A percentile compares a stretch with the other conserved stretches of the same genome.
Evolutionary conservation across 2,329 filamentous ascomycete genomes (phyloP).

Genomic region (Aspergillus sp.): DNA sequence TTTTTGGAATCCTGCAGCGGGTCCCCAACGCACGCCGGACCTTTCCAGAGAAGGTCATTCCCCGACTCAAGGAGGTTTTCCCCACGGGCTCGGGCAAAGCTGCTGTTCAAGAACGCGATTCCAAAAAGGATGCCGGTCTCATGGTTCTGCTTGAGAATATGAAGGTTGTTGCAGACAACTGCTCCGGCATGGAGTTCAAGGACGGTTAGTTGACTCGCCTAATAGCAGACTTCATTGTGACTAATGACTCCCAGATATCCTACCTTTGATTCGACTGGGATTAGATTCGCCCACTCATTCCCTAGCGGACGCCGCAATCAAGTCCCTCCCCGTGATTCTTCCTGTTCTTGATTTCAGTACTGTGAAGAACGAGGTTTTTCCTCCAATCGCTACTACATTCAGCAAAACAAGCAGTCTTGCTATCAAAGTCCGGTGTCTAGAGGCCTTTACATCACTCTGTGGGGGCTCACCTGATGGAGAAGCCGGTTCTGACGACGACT

Average conservation of each 20-base stretch:
- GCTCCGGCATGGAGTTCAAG: conserved; percentile 87
- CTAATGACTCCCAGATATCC: conserved; percentile 57
- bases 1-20: conserved; percentile 82
- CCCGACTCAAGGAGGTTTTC: conserved; percentile 78
- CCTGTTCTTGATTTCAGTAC: conserved; percentile 92
- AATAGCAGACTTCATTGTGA: conserved; percentile 15
- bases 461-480: conserved; percentile 60
- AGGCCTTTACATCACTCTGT: conserved; percentile 85
- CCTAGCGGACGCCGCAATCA: conserved; percentile 78
- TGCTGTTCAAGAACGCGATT: conserved; percentile 64
- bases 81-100: conserved; percentile 48
- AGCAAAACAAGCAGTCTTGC: conserved; percentile 87
- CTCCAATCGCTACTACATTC: conserved; percentile 84
- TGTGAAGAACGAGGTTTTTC: conserved; percentile 95
- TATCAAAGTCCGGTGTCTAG: conserved; percentile 88
- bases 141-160: conserved; percentile 90
- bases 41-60: conserved; percentile 83
- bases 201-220: conserved; percentile 58
- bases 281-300: conserved; percentile 86
- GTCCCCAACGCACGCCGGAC: conserved; percentile 72
- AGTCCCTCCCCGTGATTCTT: conserved; percentile 72
- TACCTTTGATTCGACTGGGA: conserved; percentile 78
- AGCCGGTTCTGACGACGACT: conserved; percentile 57
- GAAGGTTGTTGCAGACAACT: conserved; percentile 69
- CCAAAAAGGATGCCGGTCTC: conserved; percentile 78